Percentiles rank a stretch among this genome's conserved stretches.
These are phyloP conservation scores for Wickerhamomyces queroliae DNA, from an alignment of 805 yeast genomes.

Conservation along the genomic window DNA sequence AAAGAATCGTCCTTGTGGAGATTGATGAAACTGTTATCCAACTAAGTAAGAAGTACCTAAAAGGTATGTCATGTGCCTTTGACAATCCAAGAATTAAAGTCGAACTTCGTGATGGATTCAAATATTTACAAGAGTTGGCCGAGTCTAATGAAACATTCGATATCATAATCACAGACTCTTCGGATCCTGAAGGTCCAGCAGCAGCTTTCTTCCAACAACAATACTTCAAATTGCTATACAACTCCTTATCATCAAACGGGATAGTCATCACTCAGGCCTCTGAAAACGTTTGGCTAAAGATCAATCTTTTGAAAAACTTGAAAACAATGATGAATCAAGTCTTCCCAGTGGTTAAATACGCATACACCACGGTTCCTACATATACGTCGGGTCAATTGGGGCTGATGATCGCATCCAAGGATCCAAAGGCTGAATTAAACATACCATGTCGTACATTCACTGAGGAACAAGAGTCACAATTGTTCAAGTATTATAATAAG, in stretches of 20 bases:
- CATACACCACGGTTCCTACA: slow-evolving; percentile 80
- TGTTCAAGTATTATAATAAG: slow-evolving; percentile 60
- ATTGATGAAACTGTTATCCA: slow-evolving; percentile 81
- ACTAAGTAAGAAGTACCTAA: slow-evolving; percentile 65
- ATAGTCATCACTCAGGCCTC: slow-evolving; percentile 76
- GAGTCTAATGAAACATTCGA: slow-evolving; percentile 51
- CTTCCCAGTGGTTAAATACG: slow-evolving; percentile 56
- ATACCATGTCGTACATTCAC: slow-evolving; percentile 45
- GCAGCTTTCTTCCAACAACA: slow-evolving; percentile 76
- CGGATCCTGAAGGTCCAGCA: slow-evolving; percentile 96
- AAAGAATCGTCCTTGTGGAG: slow-evolving; percentile 74
- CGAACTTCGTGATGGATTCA: slow-evolving; percentile 77
- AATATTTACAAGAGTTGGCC: slow-evolving; percentile 46
- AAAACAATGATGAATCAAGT: slow-evolving; percentile 44
- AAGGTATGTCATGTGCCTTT: slow-evolving; percentile 65
- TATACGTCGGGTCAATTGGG: slow-evolving; percentile 90
- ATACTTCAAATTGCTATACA: slow-evolving; percentile 63
- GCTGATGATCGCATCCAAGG: slow-evolving; percentile 63
- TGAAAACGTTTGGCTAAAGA: slow-evolving; percentile 73
- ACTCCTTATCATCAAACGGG: slow-evolving; percentile 56
- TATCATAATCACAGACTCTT: slow-evolving; percentile 84
- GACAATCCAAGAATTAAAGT: slow-evolving; percentile 62
- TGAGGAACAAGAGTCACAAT: slow-evolving; percentile 37
- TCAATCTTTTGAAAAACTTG: slow-evolving; percentile 44
- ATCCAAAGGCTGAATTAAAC: slow-evolving; percentile 36